Evolutionary conservation across 31 red algal species (phyloP).

Genomic region (Porphyra umbilicalis): DNA sequence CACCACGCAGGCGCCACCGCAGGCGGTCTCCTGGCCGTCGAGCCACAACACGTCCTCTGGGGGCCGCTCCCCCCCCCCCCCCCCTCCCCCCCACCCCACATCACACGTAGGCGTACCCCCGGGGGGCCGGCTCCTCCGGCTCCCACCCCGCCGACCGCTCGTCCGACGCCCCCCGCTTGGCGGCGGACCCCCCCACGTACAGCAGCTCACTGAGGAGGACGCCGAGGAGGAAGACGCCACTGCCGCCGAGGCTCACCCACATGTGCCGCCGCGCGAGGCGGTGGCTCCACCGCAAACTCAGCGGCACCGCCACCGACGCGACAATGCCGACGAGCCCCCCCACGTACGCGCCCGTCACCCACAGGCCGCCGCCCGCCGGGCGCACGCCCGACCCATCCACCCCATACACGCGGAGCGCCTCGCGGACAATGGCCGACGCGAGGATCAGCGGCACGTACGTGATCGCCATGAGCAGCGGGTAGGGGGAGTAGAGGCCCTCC

Average conservation of each 20-base stretch:
- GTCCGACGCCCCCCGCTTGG: not conserved
- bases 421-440: not conserved
- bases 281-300: not conserved
- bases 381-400: not conserved
- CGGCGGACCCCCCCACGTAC: not conserved
- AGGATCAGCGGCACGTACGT: not conserved
- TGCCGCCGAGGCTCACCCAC: not conserved
- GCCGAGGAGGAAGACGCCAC: not conserved
- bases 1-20: too few species aligned
- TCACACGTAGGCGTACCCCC: not conserved
- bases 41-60: too few species aligned
- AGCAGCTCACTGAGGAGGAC: not conserved
- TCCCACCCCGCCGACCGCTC: not conserved
- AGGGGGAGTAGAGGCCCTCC: not conserved
- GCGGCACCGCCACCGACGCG: not conserved
- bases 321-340: not conserved
- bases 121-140: not conserved
- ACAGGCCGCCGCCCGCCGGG: not conserved
- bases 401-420: not conserved
- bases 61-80: not conserved
- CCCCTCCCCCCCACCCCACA: not conserved
- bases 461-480: not conserved
- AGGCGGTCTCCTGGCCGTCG: too few species aligned
- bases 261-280: not conserved
- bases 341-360: not conserved